Evolutionary conservation across 352 stramenopile species (phyloP).

Genomic region (Phytopythium aichiense): DNA sequence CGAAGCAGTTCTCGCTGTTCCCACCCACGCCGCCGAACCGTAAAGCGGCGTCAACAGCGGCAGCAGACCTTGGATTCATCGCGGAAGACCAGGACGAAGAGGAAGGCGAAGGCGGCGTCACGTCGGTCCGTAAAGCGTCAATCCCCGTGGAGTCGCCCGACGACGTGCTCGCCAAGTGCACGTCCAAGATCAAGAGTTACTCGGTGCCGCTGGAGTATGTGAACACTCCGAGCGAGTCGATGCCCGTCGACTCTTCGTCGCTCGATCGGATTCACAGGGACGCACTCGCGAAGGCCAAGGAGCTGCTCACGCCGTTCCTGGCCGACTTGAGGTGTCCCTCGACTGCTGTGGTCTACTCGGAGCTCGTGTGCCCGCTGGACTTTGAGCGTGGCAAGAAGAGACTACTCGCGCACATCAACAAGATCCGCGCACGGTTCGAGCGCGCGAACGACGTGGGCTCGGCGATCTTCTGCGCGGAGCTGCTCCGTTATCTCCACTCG

Average conservation of each 20-base stretch:
- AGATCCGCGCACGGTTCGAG: slow-evolving; percentile 52
- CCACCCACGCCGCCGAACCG: slow-evolving; percentile 22
- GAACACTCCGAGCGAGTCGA: slow-evolving; percentile 44
- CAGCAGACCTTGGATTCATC: slow-evolving; percentile 30
- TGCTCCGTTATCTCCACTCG: slow-evolving; percentile 63
- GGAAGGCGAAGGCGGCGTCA: slow-evolving; percentile 15
- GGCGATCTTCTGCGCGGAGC: slow-evolving; percentile 57
- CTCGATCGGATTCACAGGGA: slow-evolving; percentile 47
- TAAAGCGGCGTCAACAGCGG: slow-evolving; percentile 2
- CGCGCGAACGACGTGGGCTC: slow-evolving; percentile 59
- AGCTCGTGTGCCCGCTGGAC: slow-evolving; percentile 42
- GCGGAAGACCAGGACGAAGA: slow-evolving; percentile 41
- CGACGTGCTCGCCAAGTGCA: slow-evolving; percentile 44
- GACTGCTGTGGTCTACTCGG: slow-evolving; percentile 19
- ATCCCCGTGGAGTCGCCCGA: slow-evolving; percentile 27
- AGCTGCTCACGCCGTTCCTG: slow-evolving; percentile 50
- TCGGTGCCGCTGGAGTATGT: slow-evolving; percentile 49
- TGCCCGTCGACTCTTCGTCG: slow-evolving; percentile 43
- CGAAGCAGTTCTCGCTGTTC: slow-evolving; percentile 59
- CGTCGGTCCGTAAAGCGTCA: slow-evolving; percentile 7
- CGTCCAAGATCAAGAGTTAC: slow-evolving; percentile 46
- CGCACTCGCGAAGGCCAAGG: slow-evolving; percentile 42
- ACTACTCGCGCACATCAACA: slow-evolving; percentile 36
- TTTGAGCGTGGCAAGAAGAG: slow-evolving; percentile 61
- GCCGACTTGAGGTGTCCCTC: slow-evolving; percentile 37